Evolutionary conservation across 768 basidiomycete species (phyloP), one percentile per base, ranked within the genome.

Genomic region (Russula olivacea): DNA sequence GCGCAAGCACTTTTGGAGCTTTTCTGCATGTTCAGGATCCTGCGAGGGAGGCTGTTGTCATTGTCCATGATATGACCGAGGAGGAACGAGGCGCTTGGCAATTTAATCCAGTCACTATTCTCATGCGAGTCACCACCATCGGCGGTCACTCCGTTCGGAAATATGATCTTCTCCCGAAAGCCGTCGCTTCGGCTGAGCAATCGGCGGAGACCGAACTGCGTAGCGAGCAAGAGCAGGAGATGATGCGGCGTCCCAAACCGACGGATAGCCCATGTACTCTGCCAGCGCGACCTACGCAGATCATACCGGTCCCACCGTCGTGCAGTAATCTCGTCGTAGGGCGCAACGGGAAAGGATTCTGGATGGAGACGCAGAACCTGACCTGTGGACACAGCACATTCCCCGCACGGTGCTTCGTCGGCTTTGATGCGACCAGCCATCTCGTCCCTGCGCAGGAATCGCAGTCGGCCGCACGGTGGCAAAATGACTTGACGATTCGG

Each of bases 331-430:
- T 75, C 36, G 63, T 61, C 12, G 66, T 71, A 6, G 69, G 73
- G 17, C 65, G 66, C 28, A 73, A 70, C 59, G 75, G 75, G 38
- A 73, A 72, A 63, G 75, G 75, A n/a, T 68, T 72, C 62, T 76
- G 74, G 73, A 68, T 73, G 30, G 71, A 74, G 68, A 76, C 75
- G 38, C 70, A 71, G 56, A 75, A 74, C 61, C 49, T 74, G 58
- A 67, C 69, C 14, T 62, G 63, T 34, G 69, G 70, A 8, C 73
- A 69, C 52, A 63, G 59, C 36, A 64, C 60, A 7, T 72, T 71
- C 55, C 73, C 74, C 0, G 75, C 69, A 17, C 72, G 75, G 5
- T 73, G 71, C 34, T 64, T 76, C 23, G 67, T 74, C 7, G 74
- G 74, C 11, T 73, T 76, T 38, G 70, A 73, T 41, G 67, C 73